Evolutionary conservation across 2,329 filamentous ascomycete genomes (phyloP).

Genomic region (Westerdykella ornata): DNA sequence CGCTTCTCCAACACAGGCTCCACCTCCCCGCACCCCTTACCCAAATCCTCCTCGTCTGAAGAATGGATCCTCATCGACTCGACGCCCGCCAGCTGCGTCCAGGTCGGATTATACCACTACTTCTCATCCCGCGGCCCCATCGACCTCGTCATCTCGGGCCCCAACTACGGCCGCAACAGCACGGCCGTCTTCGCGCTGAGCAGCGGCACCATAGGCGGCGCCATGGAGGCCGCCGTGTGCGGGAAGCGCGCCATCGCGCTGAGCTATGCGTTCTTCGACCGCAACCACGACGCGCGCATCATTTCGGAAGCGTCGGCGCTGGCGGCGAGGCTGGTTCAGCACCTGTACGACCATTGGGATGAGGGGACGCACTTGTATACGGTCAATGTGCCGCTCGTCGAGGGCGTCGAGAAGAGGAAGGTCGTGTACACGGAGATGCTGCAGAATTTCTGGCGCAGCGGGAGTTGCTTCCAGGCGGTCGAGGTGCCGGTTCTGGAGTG

Average conservation of each 20-base stretch:
- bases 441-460: constrained; percentile 83
- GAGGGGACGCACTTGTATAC: constrained; percentile 73
- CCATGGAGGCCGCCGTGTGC: constrained; percentile 46
- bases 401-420: constrained; percentile 63
- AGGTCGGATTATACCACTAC: constrained; percentile 45
- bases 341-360: constrained; percentile 68
- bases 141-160: constrained; percentile 45
- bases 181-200: constrained; percentile 46
- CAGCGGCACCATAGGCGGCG: constrained; percentile 46
- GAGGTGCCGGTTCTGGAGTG: constrained; percentile 57
- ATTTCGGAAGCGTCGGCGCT: constrained; percentile 71
- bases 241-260: constrained; percentile 63
- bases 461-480: constrained; percentile 79
- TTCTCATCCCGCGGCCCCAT: constrained; percentile 41
- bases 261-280: constrained; percentile 82
- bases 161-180: constrained; percentile 48
- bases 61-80: constrained; percentile 48
- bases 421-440: constrained; percentile 79
- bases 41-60: constrained; percentile 29
- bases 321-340: constrained; percentile 69
- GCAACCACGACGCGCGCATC: constrained; percentile 74
- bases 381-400: constrained; percentile 81
- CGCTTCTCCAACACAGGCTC: constrained; percentile 35
- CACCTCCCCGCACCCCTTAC: constrained; percentile 29
- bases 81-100: constrained; percentile 46